A percentile compares a stretch with the other conserved stretches of the same genome.
These are phyloP conservation scores for Phlyctochytrium bullatum DNA, from an alignment of 192 early-diverging fungal genomes.

Conservation along the genomic window DNA sequence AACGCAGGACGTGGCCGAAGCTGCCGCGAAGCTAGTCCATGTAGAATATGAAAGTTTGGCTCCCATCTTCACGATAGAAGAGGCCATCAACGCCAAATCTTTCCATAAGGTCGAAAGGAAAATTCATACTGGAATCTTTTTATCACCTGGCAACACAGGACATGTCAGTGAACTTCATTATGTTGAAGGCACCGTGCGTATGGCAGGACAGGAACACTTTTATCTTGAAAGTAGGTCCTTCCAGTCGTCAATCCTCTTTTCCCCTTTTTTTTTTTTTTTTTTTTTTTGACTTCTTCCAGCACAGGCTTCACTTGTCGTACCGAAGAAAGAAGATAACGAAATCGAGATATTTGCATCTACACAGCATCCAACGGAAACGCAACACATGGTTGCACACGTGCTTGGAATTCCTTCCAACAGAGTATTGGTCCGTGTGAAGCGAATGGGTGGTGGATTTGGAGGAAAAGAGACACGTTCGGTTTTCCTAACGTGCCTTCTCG, in stretches of 20 bases:
- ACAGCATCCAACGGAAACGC: conserved; percentile 67
- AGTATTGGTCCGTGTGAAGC: conserved; percentile 74
- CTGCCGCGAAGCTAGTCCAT: conserved; percentile 66
- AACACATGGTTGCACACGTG: conserved; percentile 60
- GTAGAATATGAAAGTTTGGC: conserved; percentile 71
- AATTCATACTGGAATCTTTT: conserved; percentile 66
- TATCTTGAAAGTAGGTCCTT: conserved; percentile 66
- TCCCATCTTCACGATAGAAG: conserved; percentile 74
- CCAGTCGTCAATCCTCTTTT: background rate
- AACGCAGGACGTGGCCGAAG: conserved; percentile 59
- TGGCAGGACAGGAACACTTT: conserved; percentile 76
- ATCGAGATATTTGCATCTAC: conserved; percentile 76
- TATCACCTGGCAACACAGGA: conserved; percentile 34
- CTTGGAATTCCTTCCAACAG: conserved; percentile 73
- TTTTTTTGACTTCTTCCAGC: conserved; percentile 30
- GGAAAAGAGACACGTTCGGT: conserved; percentile 66
- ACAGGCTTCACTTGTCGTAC: conserved; percentile 63
- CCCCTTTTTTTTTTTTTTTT: too few relatives aligned
- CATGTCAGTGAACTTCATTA: conserved; percentile 23
- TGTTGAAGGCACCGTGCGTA: conserved; percentile 32
- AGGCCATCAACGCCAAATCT: conserved; percentile 67
- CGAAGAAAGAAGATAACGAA: conserved; percentile 73
- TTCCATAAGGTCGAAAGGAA: conserved; percentile 55
- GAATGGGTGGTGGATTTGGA: conserved; percentile 87
- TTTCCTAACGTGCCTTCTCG: conserved; percentile 59